These are phyloP conservation scores for Parastagonospora avenae DNA, from an alignment of 2,329 filamentous ascomycete species.

Conservation along the genomic window DNA sequence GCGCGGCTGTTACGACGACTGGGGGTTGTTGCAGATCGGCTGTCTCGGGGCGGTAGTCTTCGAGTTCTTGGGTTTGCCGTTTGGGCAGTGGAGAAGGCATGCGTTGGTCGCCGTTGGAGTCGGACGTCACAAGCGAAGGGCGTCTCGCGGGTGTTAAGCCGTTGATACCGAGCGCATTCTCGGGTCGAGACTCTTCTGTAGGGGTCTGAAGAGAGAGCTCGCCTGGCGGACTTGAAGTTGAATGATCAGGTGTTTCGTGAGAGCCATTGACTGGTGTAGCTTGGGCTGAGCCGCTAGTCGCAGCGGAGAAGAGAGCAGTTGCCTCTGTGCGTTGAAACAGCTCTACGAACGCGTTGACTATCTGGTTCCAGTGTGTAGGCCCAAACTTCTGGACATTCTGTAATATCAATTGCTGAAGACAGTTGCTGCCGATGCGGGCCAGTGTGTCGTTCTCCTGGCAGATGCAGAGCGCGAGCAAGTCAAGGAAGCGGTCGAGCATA, in stretches of 20 bases:
- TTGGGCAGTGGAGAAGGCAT: constrained; percentile 41
- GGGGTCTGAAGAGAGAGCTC: constrained; percentile 43
- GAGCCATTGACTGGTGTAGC: constrained; percentile 57
- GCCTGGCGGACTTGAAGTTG: constrained; percentile 43
- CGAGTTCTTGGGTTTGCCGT: constrained; percentile 60
- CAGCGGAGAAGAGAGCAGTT: constrained; percentile 92
- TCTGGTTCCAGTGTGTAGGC: constrained; percentile 86
- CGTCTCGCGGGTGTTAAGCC: constrained; percentile 38
- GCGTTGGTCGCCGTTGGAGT: constrained; percentile 33
- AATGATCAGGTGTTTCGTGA: constrained; percentile 49
- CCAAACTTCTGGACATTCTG: constrained; percentile 95
- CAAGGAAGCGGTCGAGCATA: constrained; percentile 97
- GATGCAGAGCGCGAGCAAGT: constrained; percentile 92
- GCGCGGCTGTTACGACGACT: constrained; percentile 88
- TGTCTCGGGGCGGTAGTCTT: constrained; percentile 81
- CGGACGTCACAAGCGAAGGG: constrained; percentile 38
- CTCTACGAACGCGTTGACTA: constrained; percentile 94
- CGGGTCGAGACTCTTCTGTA: constrained; percentile 29
- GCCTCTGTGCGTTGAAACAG: constrained; percentile 94
- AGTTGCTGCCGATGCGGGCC: constrained; percentile 96
- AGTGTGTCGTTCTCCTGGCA: constrained; percentile 99
- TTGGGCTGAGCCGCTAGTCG: constrained; percentile 54
- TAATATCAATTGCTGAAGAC: constrained; percentile 91
- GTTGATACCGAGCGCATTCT: constrained; percentile 55
- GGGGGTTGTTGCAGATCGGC: constrained; percentile 79